These are phyloP conservation scores for Candida chilensis DNA, from an alignment of 805 yeast species.

Conservation along the genomic window DNA sequence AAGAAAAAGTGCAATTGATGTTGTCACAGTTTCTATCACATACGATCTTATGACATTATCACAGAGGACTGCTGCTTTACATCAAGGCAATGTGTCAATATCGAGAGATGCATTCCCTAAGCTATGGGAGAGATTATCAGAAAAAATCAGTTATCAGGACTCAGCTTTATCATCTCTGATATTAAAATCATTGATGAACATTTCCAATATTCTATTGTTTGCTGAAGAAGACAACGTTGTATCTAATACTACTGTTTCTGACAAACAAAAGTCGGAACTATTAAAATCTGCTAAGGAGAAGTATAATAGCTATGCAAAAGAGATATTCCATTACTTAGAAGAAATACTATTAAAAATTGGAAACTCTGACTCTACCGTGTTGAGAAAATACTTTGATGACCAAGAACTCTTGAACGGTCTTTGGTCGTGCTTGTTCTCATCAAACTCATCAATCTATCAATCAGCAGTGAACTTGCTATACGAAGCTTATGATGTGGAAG, in stretches of 20 bases:
- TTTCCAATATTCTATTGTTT: neutral
- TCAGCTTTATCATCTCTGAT: conserved; percentile 3
- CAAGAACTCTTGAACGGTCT: conserved; percentile 46
- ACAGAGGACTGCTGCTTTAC: conserved; percentile 23
- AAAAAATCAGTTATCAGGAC: conserved; percentile 1
- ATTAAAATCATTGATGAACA: conserved; percentile 1
- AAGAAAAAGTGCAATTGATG: too few species aligned
- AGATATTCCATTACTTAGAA: conserved; percentile 16
- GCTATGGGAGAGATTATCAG: conserved; percentile 3
- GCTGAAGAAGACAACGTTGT: conserved; percentile 1
- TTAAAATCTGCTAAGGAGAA: conserved; percentile 5
- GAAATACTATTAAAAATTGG: conserved; percentile 25
- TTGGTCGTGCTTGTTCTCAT: conserved; percentile 69
- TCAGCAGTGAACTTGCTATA: conserved; percentile 63
- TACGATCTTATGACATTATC: too few species aligned
- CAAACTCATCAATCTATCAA: conserved; percentile 49
- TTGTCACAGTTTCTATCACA: too few species aligned
- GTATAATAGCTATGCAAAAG: conserved; percentile 14
- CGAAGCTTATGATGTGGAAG: conserved; percentile 73
- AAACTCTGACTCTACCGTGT: conserved; percentile 23
- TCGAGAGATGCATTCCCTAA: neutral
- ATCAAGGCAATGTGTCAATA: neutral
- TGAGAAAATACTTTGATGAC: conserved; percentile 27
- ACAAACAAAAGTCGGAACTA: conserved; percentile 7
- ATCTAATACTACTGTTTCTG: conserved; percentile 12